Conservation (phyloP, 768 basidiomycete genomes). For the Clathrus columnatus region DNA sequence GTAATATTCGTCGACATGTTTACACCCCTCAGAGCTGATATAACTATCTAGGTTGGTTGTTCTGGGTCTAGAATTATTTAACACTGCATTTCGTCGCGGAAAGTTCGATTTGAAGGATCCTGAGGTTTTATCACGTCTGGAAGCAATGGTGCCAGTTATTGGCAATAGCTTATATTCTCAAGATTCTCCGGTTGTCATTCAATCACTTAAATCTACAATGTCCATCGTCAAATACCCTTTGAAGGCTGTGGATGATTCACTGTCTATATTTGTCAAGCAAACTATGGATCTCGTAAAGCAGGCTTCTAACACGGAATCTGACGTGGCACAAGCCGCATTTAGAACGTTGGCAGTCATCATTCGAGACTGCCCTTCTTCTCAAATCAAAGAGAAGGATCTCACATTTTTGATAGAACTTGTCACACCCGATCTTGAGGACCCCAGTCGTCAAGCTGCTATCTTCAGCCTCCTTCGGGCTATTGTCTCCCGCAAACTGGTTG, state of each 20-base stretch:
- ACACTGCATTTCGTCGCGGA: conserved; percentile 76
- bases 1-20: conserved; percentile 29
- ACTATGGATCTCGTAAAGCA: conserved; percentile 76
- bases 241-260: conserved; percentile 59
- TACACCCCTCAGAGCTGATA: not conserved
- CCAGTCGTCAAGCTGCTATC: conserved; percentile 71
- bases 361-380: conserved; percentile 77
- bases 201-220: conserved; percentile 72
- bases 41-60: conserved; percentile 59
- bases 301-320: conserved; percentile 80
- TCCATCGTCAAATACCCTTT: conserved; percentile 80
- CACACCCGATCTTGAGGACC: conserved; percentile 85
- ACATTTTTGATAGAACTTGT: conserved; percentile 80
- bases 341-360: conserved; percentile 79
- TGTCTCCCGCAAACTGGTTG: conserved; percentile 82
- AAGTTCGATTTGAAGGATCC: conserved; percentile 78
- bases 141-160: conserved; percentile 76
- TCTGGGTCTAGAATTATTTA: conserved; percentile 87
- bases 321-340: conserved; percentile 80
- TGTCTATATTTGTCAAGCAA: conserved; percentile 78
- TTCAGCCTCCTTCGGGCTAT: conserved; percentile 88
- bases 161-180: conserved; percentile 90
- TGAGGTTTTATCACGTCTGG: conserved; percentile 70
- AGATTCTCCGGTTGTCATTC: conserved; percentile 60
- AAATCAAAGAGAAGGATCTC: conserved; percentile 85